A percentile compares a stretch with the other conserved stretches of the same genome.
phyloP scores from a whole-genome alignment of 768 basidiomycete species.

The Pulveroboletus sp. region DNA sequence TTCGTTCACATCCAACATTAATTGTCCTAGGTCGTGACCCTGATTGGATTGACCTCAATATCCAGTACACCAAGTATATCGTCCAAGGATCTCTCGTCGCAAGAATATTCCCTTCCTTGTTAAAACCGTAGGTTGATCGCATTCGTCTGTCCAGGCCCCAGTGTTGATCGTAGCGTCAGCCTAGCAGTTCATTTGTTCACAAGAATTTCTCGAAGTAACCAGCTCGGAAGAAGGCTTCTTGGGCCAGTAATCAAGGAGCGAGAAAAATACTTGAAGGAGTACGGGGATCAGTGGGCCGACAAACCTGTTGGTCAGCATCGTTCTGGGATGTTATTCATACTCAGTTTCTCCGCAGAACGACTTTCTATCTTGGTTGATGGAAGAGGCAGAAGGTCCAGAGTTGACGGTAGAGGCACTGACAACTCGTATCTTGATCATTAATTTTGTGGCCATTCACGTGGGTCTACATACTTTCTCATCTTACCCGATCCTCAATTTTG shows the following conservation, averaged over 20 bases:
- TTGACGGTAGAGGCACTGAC: constrained; percentile 22
- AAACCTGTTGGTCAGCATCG: constrained; percentile 26
- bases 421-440: constrained; percentile 4
- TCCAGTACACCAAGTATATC: constrained; percentile 31
- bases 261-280: constrained; percentile 16
- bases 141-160: neutral
- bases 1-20: neutral
- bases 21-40: constrained; percentile 34
- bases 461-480: neutral
- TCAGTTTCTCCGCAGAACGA: constrained; percentile 23
- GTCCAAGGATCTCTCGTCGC: constrained; percentile 20
- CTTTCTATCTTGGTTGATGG: constrained; percentile 31
- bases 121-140: constrained; percentile 28
- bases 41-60: constrained; percentile 30
- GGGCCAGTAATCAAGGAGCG: constrained; percentile 30
- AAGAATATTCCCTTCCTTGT: constrained; percentile 29
- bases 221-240: constrained; percentile 13
- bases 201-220: constrained; percentile 1
- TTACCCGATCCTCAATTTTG: neutral
- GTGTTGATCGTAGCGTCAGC: constrained; percentile 6
- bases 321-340: neutral
- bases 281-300: constrained; percentile 25
- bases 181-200: constrained; percentile 16
- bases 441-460: constrained; percentile 6
- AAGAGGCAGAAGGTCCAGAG: constrained; percentile 19